Evolutionary conservation across 768 basidiomycete species (phyloP).

Genomic region (Phlegmacium glaucopus): DNA sequence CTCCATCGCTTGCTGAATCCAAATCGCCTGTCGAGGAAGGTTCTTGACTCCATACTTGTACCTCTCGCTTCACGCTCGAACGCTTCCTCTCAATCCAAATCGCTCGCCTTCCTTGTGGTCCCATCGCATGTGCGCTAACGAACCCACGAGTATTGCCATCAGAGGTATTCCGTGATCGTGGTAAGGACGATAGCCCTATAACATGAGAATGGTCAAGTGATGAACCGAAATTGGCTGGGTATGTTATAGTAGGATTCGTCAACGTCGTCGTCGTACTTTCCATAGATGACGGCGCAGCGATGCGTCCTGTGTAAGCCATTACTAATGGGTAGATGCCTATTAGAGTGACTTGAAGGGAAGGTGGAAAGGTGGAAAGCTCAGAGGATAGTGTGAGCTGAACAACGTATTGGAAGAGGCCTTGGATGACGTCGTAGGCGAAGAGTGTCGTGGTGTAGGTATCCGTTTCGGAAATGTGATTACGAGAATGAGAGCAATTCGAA

Average conservation of each 20-base stretch:
- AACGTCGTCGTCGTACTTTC: background rate
- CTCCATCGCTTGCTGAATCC: background rate
- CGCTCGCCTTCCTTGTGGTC: constrained; percentile 46
- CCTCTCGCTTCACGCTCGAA: constrained; percentile 37
- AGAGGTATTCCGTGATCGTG: background rate
- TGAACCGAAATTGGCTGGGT: background rate
- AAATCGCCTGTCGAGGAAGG: background rate
- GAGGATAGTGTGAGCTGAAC: constrained; percentile 23
- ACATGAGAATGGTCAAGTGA: background rate
- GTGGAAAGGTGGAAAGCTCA: constrained; percentile 4
- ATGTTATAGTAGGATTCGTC: background rate
- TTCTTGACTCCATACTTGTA: constrained; percentile 38
- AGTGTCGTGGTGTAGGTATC: constrained; percentile 29
- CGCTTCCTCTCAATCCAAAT: constrained; percentile 54
- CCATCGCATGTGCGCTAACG: constrained; percentile 45
- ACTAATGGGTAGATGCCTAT: constrained; percentile 43
- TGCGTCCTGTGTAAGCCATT: constrained; percentile 1
- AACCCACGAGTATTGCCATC: constrained; percentile 37
- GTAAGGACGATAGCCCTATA: background rate
- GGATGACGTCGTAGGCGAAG: constrained; percentile 41
- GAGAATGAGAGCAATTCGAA: constrained; percentile 24
- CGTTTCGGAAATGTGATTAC: constrained; percentile 1
- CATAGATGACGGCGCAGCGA: constrained; percentile 3
- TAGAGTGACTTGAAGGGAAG: constrained; percentile 33
- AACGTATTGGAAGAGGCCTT: constrained; percentile 49